phyloP scores from a whole-genome alignment of 2,329 filamentous ascomycete genomes.

The Colletotrichum coccodes region DNA sequence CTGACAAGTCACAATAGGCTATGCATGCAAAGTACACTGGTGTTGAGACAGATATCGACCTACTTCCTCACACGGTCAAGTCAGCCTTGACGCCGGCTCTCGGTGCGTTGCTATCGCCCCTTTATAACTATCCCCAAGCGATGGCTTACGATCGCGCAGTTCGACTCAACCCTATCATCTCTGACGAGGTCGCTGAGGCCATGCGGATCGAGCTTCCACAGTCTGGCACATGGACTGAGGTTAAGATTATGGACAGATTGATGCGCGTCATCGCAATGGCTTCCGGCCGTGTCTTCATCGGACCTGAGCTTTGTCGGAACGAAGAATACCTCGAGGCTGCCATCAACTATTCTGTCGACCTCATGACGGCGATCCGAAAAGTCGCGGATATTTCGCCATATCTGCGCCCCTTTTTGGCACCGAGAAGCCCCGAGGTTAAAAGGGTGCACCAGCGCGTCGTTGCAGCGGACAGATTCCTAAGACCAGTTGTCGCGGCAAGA shows the following conservation, averaged over 20 bases:
- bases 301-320: conserved; percentile 54
- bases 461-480: conserved; percentile 47
- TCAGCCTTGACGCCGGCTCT: conserved; percentile 45
- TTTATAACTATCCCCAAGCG: background rate
- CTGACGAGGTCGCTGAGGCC: conserved; percentile 48
- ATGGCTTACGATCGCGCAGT: conserved; percentile 7
- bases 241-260: conserved; percentile 52
- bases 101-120: conserved; percentile 27
- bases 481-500: conserved; percentile 46
- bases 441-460: conserved; percentile 42
- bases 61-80: conserved; percentile 42
- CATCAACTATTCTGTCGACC: conserved; percentile 58
- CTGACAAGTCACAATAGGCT: conserved; percentile 21
- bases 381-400: conserved; percentile 38
- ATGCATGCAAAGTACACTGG: conserved; percentile 48
- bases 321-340: conserved; percentile 56
- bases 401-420: conserved; percentile 45
- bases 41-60: conserved; percentile 36
- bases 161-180: conserved; percentile 49
- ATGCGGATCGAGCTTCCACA: conserved; percentile 46
- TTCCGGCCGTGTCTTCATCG: conserved; percentile 59
- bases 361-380: conserved; percentile 47
- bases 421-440: conserved; percentile 46
- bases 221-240: conserved; percentile 50
- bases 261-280: conserved; percentile 57